Evolutionary conservation across 352 stramenopile genomes (phyloP).

Genomic region (Phytopythium chamaehyphon): DNA sequence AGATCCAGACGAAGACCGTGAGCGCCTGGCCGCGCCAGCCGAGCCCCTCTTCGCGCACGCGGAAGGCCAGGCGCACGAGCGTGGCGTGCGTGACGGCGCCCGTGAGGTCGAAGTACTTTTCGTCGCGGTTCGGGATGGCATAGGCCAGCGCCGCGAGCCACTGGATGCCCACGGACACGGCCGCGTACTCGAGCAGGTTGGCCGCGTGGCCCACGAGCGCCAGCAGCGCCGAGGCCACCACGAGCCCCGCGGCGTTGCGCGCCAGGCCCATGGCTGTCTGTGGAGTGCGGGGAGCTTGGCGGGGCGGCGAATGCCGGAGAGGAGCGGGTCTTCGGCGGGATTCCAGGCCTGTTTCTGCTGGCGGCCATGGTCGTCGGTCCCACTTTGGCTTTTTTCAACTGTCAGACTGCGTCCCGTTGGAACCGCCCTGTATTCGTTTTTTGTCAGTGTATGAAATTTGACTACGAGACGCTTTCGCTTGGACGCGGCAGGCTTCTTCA

Average conservation of each 20-base stretch:
- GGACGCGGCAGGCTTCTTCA: conserved; percentile 1
- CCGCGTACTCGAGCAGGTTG: conserved; percentile 44
- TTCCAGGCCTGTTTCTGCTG: too few relatives aligned
- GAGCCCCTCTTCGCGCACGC: conserved; percentile 6
- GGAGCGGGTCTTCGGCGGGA: too few relatives aligned
- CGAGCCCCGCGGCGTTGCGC: conserved; percentile 33
- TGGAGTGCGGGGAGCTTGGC: neutral
- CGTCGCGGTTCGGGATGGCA: conserved; percentile 60
- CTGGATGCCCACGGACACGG: conserved; percentile 50
- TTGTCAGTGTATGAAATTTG: too few relatives aligned
- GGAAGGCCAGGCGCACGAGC: conserved; percentile 47
- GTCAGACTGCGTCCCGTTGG: too few relatives aligned
- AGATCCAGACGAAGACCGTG: conserved; percentile 68
- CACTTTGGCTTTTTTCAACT: too few relatives aligned
- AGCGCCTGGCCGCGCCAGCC: conserved; percentile 55
- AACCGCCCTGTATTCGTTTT: too few relatives aligned
- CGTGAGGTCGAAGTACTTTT: conserved; percentile 83
- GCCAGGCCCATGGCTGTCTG: conserved; percentile 26
- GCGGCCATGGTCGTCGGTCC: too few relatives aligned
- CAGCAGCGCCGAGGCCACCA: conserved; percentile 32
- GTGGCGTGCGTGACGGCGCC: conserved; percentile 69
- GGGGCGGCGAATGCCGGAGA: too few relatives aligned
- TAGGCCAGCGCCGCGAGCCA: conserved; percentile 61
- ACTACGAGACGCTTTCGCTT: neutral
- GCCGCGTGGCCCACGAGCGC: conserved; percentile 27